Conservation (phyloP, 208 protist genomes). For the Leptomonas pyrrhocoris region DNA sequence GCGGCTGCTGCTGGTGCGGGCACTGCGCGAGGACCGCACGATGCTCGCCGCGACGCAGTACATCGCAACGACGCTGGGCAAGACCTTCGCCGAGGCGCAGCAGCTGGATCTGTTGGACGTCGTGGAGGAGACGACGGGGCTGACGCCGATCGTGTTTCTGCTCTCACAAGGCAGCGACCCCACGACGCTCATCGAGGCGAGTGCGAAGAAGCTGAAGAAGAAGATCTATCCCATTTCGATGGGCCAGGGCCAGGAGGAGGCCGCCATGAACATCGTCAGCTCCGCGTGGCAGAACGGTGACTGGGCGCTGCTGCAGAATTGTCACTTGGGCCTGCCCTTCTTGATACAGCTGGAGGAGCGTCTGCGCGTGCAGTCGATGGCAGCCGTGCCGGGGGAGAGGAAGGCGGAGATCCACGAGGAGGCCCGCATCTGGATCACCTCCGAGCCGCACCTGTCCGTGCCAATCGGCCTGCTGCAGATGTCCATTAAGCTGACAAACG, state of each 20-base stretch:
- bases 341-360: conserved; percentile 92
- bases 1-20: conserved; percentile 94
- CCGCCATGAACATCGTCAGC: conserved; percentile 92
- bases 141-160: conserved; percentile 96
- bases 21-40: conserved; percentile 94
- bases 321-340: conserved; percentile 95
- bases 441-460: conserved; percentile 94
- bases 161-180: conserved; percentile 98
- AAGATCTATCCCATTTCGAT: conserved; percentile 97
- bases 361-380: conserved; percentile 81
- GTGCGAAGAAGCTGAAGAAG: conserved; percentile 96
- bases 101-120: conserved; percentile 90
- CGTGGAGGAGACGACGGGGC: conserved; percentile 87
- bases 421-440: conserved; percentile 96
- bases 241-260: conserved; percentile 98
- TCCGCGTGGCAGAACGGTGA: conserved; percentile 86
- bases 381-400: conserved; percentile 69
- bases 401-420: conserved; percentile 89
- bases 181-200: conserved; percentile 93
- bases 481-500: conserved; percentile 98
- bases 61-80: conserved; percentile 91
- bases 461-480: conserved; percentile 97
- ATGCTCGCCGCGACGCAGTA: conserved; percentile 95
- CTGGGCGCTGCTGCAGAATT: conserved; percentile 98
- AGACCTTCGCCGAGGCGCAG: conserved; percentile 92